These are phyloP conservation scores for Polytolypa hystricis DNA, from an alignment of 2,329 filamentous ascomycete species.

Conservation along the genomic window DNA sequence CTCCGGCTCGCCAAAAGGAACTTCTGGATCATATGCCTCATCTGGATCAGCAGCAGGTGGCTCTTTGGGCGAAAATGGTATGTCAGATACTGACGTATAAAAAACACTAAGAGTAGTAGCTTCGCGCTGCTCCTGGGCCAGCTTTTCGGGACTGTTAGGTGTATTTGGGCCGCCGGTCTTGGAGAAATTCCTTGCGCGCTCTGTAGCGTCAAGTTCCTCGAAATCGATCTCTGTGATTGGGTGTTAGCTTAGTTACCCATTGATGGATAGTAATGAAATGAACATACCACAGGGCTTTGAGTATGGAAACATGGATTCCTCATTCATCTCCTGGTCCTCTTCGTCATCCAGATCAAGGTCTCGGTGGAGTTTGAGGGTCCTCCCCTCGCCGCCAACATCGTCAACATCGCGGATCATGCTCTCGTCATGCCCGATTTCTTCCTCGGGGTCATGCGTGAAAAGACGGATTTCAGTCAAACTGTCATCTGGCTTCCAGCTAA, in stretches of 20 bases:
- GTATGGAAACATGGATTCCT: slow-evolving; percentile 30
- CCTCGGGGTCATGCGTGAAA: slow-evolving; percentile 53
- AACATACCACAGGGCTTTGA: slow-evolving; percentile 24
- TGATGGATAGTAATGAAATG: neutral
- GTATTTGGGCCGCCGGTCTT: slow-evolving; percentile 32
- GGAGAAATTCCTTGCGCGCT: slow-evolving; percentile 27
- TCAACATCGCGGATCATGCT: slow-evolving; percentile 48
- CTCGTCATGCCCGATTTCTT: slow-evolving; percentile 49
- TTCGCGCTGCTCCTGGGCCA: slow-evolving; percentile 37
- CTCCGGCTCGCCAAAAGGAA: slow-evolving; percentile 33
- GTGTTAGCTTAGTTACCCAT: slow-evolving; percentile 9
- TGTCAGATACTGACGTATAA: slow-evolving; percentile 35
- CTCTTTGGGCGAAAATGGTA: slow-evolving; percentile 38
- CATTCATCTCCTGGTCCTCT: slow-evolving; percentile 48
- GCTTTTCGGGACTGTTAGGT: slow-evolving; percentile 31
- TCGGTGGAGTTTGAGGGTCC: slow-evolving; percentile 40
- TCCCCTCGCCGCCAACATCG: slow-evolving; percentile 48
- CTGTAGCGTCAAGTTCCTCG: slow-evolving; percentile 22
- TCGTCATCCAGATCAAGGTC: slow-evolving; percentile 48
- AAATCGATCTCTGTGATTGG: slow-evolving; percentile 28
- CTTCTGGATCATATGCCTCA: slow-evolving; percentile 22
- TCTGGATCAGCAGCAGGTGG: slow-evolving; percentile 28
- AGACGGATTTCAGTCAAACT: slow-evolving; percentile 46
- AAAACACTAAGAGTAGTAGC: slow-evolving; percentile 38
- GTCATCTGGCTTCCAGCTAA: slow-evolving; percentile 49